Evolutionary conservation across 768 basidiomycete species (phyloP).

Genomic region (Ramaria sp.): DNA sequence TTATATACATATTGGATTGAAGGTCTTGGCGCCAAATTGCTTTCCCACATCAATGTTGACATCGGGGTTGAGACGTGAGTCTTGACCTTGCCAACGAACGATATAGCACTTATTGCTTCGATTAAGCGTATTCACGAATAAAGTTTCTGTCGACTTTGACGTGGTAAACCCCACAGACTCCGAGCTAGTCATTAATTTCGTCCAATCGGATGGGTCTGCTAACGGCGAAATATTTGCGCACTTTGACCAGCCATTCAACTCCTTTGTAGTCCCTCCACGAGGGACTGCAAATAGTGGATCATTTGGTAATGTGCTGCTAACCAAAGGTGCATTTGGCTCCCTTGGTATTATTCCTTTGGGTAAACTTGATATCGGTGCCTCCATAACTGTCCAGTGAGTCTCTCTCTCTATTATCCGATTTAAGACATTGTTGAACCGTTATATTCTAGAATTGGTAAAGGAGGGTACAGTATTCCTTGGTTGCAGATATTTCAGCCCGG

Average conservation of each 20-base stretch:
- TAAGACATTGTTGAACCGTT: not conserved
- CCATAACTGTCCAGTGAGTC: slow-evolving; percentile 30
- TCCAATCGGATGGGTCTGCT: slow-evolving; percentile 45
- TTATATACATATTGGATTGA: not conserved
- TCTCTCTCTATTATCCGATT: not conserved
- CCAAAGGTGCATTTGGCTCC: slow-evolving; percentile 45
- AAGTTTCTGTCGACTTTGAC: slow-evolving; percentile 46
- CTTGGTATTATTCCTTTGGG: slow-evolving; percentile 46
- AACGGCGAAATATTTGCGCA: slow-evolving; percentile 44
- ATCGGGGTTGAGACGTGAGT: slow-evolving; percentile 32
- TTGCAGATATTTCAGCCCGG: slow-evolving; percentile 41
- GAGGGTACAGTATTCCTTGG: slow-evolving; percentile 58
- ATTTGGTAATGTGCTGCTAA: slow-evolving; percentile 45
- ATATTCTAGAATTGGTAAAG: slow-evolving; percentile 29
- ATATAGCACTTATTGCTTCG: not conserved
- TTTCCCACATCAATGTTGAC: slow-evolving; percentile 43
- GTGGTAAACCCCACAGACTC: slow-evolving; percentile 51
- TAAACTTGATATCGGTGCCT: slow-evolving; percentile 41
- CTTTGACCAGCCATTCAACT: slow-evolving; percentile 43
- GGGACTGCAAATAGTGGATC: slow-evolving; percentile 50
- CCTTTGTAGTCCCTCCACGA: slow-evolving; percentile 46
- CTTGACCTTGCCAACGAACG: not conserved
- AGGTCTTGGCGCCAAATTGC: slow-evolving; percentile 23
- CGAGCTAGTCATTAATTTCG: slow-evolving; percentile 43
- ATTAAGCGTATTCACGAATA: slow-evolving; percentile 31